Conservation (phyloP, 2,329 filamentous ascomycete genomes). For the Alternaria hordeiaustralica region DNA sequence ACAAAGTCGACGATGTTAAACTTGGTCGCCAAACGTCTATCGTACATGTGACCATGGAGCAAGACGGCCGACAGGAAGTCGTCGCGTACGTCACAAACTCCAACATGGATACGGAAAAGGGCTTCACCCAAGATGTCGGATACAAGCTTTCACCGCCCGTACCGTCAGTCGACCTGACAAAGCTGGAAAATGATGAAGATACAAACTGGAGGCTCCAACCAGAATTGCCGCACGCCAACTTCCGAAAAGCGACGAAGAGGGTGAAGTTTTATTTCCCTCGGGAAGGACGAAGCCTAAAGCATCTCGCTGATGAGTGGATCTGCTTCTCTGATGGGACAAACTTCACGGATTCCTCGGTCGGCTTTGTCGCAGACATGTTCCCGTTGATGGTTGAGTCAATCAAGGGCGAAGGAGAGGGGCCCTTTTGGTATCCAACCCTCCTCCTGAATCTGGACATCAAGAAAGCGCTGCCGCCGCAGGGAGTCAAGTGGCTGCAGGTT, state of each 20-base stretch:
- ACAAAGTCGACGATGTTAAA: slow-evolving; percentile 68
- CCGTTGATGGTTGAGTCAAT: slow-evolving; percentile 67
- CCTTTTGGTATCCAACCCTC: slow-evolving; percentile 78
- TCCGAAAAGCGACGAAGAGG: slow-evolving; percentile 59
- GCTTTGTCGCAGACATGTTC: slow-evolving; percentile 72
- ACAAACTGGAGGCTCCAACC: slow-evolving; percentile 55
- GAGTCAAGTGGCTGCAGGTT: slow-evolving; percentile 75
- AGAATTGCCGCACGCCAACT: slow-evolving; percentile 54
- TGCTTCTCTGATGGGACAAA: slow-evolving; percentile 64
- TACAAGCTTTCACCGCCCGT: slow-evolving; percentile 60
- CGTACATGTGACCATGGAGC: slow-evolving; percentile 67
- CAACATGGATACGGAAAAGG: slow-evolving; percentile 65
- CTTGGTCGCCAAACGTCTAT: slow-evolving; percentile 68
- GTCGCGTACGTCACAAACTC: slow-evolving; percentile 70
- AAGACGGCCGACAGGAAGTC: slow-evolving; percentile 65
- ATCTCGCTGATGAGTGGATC: slow-evolving; percentile 70
- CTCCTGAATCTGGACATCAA: slow-evolving; percentile 79
- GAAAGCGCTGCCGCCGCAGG: slow-evolving; percentile 69
- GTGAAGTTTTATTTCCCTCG: slow-evolving; percentile 62
- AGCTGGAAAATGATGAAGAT: slow-evolving; percentile 54
- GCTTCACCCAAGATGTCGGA: slow-evolving; percentile 61
- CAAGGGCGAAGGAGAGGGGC: slow-evolving; percentile 40
- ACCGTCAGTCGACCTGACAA: slow-evolving; percentile 51
- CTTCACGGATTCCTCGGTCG: slow-evolving; percentile 70
- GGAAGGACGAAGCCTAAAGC: slow-evolving; percentile 49